Base-by-base conservation (phyloP, 805 yeast genomes). In the Starmerella floricola region DNA sequence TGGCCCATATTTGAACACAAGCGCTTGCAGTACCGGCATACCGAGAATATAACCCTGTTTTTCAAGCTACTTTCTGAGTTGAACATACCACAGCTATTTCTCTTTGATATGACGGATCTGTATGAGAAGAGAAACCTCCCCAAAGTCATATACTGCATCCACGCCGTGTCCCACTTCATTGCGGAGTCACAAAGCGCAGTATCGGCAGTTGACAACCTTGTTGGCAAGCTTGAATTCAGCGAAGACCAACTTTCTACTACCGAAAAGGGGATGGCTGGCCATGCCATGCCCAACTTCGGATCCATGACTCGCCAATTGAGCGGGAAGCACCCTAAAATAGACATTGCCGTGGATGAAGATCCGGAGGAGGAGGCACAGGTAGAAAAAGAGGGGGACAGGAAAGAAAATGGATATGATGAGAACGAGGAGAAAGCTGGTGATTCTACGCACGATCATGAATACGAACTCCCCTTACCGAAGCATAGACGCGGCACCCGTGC, bases 111-210 rank as follows among this genome's bases (percentile, higher is more conserved):
- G 45, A 86, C 94, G 3, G 98, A 91, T 61, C 67, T 91, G 29
- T 91, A 86, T 62, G 96, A 91, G 56, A 79, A 79, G 56, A 87
- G 85, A 55, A 82, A 88, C 56, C 73, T 87, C 17, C 97, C 97
- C 13, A 87, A 84, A 56, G 97, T 91, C 20, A 80, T 91, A 57
- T 86, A 85, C 61, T 87, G 96, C 52, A 62, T 91, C 29, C 95
- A 88, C 63, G 95, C 95, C 2, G 63, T 88, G 49, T 77, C 86
- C 38, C 83, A 74, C 51, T 74, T 84, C 57, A 67, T 91, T 42
- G 70, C 78, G 17, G 66, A 65, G 39, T 66, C 74, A 21, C 70
- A 72, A 20, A 77, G 78, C 18, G 83, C 87, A 1, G 45, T 44
- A 3, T 4, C 48, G 2, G 62, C 66, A 3, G 71, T 88, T 55